These are phyloP conservation scores for Phytophthora rubi DNA, from an alignment of 352 stramenopile genomes.

Conservation along the genomic window DNA sequence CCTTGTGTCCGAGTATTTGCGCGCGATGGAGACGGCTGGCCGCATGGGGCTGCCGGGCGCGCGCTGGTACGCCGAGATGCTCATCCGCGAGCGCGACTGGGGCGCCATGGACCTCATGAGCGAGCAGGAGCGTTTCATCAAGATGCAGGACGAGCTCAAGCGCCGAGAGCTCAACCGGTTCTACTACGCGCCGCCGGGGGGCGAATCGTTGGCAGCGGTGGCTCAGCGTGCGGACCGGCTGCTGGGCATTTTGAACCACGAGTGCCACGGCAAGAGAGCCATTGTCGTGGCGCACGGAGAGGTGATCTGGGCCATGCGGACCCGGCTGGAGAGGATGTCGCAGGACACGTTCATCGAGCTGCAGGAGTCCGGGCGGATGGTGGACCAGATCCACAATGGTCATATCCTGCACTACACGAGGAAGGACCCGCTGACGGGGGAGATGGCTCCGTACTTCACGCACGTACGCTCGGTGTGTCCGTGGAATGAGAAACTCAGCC, in stretches of 20 bases:
- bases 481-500: constrained; percentile 90
- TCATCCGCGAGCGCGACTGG: constrained; percentile 90
- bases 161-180: constrained; percentile 85
- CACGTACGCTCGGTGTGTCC: constrained; percentile 90
- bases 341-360: constrained; percentile 89
- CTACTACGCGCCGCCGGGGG: constrained; percentile 86
- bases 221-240: constrained; percentile 84
- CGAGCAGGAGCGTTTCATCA: constrained; percentile 84
- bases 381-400: constrained; percentile 91
- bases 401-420: constrained; percentile 91
- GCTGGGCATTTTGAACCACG: constrained; percentile 80
- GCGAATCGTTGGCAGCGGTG: constrained; percentile 84
- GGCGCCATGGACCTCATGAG: constrained; percentile 92
- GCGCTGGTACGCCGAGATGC: constrained; percentile 89
- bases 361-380: constrained; percentile 83
- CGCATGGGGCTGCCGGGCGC: constrained; percentile 75
- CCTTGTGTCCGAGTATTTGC: constrained; percentile 89
- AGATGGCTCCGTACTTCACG: constrained; percentile 87
- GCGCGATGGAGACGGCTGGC: constrained; percentile 86
- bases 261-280: constrained; percentile 76
- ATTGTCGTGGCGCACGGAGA: constrained; percentile 90
- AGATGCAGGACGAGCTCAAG: constrained; percentile 90
- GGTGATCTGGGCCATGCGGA: constrained; percentile 92
- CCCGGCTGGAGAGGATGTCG: constrained; percentile 86
- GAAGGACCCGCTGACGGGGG: constrained; percentile 69